A percentile compares a stretch with the other conserved stretches of the same genome.
Conservation (phyloP, 345 rosid genomes). For the Nasturtium officinale region DNA sequence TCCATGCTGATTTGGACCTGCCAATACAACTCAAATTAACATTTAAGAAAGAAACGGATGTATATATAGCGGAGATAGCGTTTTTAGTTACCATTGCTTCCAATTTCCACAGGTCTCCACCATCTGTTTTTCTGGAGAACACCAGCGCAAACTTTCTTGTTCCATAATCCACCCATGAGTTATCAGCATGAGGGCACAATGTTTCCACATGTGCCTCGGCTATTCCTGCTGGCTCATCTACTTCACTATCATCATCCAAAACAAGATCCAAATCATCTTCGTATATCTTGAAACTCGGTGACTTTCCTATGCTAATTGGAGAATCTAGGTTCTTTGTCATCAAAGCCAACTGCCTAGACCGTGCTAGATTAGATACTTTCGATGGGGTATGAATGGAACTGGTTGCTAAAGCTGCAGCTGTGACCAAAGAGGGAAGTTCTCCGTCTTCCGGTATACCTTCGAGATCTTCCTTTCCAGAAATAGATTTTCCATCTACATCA, state of each 20-base stretch:
- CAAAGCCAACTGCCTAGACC: slow-evolving; percentile 72
- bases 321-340: slow-evolving; percentile 79
- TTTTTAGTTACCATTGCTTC: slow-evolving; percentile 70
- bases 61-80: not conserved
- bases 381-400: slow-evolving; percentile 46
- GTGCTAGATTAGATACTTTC: slow-evolving; percentile 54
- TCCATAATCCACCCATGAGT: slow-evolving; percentile 74
- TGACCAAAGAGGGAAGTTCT: slow-evolving; percentile 86
- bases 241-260: slow-evolving; percentile 76
- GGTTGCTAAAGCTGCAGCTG: slow-evolving; percentile 48
- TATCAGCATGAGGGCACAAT: slow-evolving; percentile 47
- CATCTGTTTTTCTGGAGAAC: slow-evolving; percentile 57
- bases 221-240: slow-evolving; percentile 60
- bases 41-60: slow-evolving; percentile 18
- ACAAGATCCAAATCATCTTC: slow-evolving; percentile 74
- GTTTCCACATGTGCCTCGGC: slow-evolving; percentile 51
- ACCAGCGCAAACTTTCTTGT: slow-evolving; percentile 65
- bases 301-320: slow-evolving; percentile 57
- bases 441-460: slow-evolving; percentile 85
- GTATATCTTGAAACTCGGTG: slow-evolving; percentile 68
- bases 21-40: slow-evolving; percentile 34
- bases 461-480: slow-evolving; percentile 60
- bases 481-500: slow-evolving; percentile 58
- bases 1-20: slow-evolving; percentile 83
- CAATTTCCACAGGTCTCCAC: slow-evolving; percentile 54